Evolutionary conservation across 2,329 filamentous ascomycete genomes (phyloP).

Genomic region (Sarocladium kiliense): DNA sequence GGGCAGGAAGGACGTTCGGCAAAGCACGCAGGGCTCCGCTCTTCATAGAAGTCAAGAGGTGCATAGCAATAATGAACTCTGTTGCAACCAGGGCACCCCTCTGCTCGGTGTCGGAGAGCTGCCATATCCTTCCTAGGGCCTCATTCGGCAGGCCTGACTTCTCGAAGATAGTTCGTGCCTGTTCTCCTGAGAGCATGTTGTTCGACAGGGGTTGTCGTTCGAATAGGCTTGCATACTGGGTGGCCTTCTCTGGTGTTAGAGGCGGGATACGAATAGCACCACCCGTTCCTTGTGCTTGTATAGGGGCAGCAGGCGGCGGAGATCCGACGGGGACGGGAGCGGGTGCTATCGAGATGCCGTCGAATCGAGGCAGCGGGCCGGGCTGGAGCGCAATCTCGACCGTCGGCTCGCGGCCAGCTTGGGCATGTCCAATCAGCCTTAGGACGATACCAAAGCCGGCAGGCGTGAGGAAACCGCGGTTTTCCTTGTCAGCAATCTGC

Average conservation of each 20-base stretch:
- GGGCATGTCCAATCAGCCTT: conserved; percentile 91
- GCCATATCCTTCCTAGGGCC: conserved; percentile 91
- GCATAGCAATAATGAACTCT: conserved; percentile 98
- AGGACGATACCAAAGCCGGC: conserved; percentile 90
- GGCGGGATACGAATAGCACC: conserved; percentile 82
- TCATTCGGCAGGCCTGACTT: conserved; percentile 87
- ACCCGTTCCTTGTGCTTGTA: conserved; percentile 55
- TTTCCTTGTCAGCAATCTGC: conserved; percentile 97
- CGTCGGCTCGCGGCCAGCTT: conserved; percentile 77
- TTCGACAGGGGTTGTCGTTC: conserved; percentile 80
- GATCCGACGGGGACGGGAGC: conserved; percentile 26
- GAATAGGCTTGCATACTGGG: conserved; percentile 85
- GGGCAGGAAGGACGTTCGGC: conserved; percentile 74
- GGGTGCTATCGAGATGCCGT: conserved; percentile 51
- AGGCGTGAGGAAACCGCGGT: conserved; percentile 87
- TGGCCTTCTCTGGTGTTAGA: conserved; percentile 79
- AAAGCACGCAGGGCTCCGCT: conserved; percentile 73
- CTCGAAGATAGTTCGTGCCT: conserved; percentile 92
- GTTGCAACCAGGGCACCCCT: conserved; percentile 79
- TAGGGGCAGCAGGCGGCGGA: conserved; percentile 44
- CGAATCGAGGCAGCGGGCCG: conserved; percentile 88
- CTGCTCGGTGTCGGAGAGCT: conserved; percentile 88
- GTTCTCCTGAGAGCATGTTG: conserved; percentile 70
- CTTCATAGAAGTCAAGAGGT: conserved; percentile 88
- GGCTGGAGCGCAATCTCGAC: conserved; percentile 77